Evolutionary conservation across 192 early-diverging fungal genomes (phyloP).

Genomic region (Coemansia sp.): DNA sequence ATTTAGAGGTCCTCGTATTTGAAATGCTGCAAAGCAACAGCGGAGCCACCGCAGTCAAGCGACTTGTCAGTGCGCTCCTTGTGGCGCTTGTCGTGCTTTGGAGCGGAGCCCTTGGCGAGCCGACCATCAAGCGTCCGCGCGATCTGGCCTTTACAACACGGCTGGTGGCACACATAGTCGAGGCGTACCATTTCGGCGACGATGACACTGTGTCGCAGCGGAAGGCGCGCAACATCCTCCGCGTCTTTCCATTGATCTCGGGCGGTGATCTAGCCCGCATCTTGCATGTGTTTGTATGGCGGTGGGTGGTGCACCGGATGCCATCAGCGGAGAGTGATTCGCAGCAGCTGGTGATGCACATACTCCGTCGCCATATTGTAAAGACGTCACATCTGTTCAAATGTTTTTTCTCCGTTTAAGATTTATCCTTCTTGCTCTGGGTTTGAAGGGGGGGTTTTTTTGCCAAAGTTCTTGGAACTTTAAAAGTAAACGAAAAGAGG

Average conservation of each 20-base stretch:
- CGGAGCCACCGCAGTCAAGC: constrained; percentile 13
- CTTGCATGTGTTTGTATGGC: constrained; percentile 49
- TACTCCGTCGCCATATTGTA: constrained; percentile 39
- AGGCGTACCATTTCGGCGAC: constrained; percentile 19
- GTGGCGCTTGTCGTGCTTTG: constrained; percentile 41
- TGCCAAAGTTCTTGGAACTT: too few species aligned
- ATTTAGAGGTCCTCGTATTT: constrained; percentile 26
- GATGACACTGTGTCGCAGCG: not conserved
- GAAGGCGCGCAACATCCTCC: constrained; percentile 7
- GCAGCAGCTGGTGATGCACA: constrained; percentile 26
- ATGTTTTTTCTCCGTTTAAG: not conserved
- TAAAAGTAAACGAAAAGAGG: too few species aligned
- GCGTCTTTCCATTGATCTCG: constrained; percentile 23
- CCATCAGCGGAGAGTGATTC: constrained; percentile 42
- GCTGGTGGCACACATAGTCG: constrained; percentile 17
- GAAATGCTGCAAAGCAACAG: constrained; percentile 10
- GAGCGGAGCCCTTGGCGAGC: constrained; percentile 45
- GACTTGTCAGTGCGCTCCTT: constrained; percentile 35
- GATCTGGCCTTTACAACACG: constrained; percentile 38
- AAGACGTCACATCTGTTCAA: constrained; percentile 35
- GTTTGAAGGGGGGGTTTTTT: too few species aligned
- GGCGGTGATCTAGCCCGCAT: constrained; percentile 38
- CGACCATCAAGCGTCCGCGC: constrained; percentile 18
- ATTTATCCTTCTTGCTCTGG: not conserved
- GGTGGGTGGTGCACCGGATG: constrained; percentile 41